Conservation (phyloP, 139 green algal genomes). For the Haematococcus sp. region DNA sequence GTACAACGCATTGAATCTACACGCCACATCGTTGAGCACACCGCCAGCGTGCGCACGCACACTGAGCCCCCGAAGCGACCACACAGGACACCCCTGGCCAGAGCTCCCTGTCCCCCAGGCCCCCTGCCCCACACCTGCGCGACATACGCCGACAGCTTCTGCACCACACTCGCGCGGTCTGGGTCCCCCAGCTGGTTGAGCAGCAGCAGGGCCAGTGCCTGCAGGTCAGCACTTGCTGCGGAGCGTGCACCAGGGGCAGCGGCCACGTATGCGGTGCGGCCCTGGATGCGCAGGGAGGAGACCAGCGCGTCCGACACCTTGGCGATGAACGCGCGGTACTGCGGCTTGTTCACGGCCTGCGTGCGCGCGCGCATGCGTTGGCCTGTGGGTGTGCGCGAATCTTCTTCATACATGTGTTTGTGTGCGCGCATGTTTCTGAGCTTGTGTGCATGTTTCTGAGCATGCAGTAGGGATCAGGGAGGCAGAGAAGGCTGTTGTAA, state of each 20-base stretch:
- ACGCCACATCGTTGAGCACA: too few species aligned
- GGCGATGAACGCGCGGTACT: not conserved
- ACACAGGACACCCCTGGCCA: too few species aligned
- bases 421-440: not conserved
- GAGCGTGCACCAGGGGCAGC: conserved; percentile 1
- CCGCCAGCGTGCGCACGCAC: too few species aligned
- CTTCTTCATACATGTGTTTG: not conserved
- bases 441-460: not conserved
- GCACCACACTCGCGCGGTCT: conserved; percentile 6
- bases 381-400: too few species aligned
- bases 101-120: too few species aligned
- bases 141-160: conserved; percentile 28
- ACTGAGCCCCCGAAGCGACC: too few species aligned
- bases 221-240: conserved; percentile 15
- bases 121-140: conserved; percentile 11
- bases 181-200: conserved; percentile 8
- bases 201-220: conserved; percentile 34
- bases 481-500: not conserved
- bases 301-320: conserved; percentile 1
- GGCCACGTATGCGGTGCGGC: conserved; percentile 52
- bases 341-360: too few species aligned
- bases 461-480: not conserved
- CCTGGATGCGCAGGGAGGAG: conserved; percentile 29
- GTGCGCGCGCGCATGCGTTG: too few species aligned
- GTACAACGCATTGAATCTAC: too few species aligned